phyloP scores from a whole-genome alignment of 306 rosid species.

The Luffa acutangula region DNA sequence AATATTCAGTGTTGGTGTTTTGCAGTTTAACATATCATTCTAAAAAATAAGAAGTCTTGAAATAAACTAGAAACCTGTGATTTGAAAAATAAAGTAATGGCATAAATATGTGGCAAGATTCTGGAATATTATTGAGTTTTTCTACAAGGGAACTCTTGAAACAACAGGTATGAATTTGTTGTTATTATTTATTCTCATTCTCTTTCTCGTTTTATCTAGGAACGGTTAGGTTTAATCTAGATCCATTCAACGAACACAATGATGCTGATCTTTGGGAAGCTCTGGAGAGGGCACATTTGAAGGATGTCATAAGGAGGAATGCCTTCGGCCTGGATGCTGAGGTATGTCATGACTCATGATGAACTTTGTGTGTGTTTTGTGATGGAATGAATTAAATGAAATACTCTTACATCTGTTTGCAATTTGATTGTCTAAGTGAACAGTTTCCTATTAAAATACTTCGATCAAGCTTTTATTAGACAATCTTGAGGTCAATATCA shows the following conservation, averaged over 20 bases:
- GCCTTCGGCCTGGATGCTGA: slow-evolving; percentile 35
- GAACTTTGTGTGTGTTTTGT: not conserved
- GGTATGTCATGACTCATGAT: slow-evolving; percentile 17
- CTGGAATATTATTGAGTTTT: not conserved
- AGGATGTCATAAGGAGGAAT: slow-evolving; percentile 36
- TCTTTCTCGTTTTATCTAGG: slow-evolving; percentile 15
- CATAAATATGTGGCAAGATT: not conserved
- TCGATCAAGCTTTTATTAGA: not conserved
- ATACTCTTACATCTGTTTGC: not conserved
- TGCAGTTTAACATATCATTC: too few species aligned
- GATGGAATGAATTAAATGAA: not conserved
- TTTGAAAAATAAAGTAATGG: too few species aligned
- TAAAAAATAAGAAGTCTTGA: too few species aligned
- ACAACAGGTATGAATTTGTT: not conserved
- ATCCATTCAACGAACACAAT: slow-evolving; percentile 43
- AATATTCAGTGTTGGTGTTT: too few species aligned
- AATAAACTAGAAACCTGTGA: too few species aligned
- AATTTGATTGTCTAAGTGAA: not conserved
- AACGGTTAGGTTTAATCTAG: slow-evolving; percentile 49
- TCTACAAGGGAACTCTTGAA: not conserved
- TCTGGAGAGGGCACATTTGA: slow-evolving; percentile 43
- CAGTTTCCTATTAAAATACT: not conserved
- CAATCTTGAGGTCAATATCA: not conserved
- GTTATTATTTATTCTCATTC: not conserved
- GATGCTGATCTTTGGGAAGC: slow-evolving; percentile 55